Evolutionary conservation across 768 basidiomycete genomes (phyloP), one percentile per base, ranked within the genome.

Genomic region (Cyclocybe cylindracea): DNA sequence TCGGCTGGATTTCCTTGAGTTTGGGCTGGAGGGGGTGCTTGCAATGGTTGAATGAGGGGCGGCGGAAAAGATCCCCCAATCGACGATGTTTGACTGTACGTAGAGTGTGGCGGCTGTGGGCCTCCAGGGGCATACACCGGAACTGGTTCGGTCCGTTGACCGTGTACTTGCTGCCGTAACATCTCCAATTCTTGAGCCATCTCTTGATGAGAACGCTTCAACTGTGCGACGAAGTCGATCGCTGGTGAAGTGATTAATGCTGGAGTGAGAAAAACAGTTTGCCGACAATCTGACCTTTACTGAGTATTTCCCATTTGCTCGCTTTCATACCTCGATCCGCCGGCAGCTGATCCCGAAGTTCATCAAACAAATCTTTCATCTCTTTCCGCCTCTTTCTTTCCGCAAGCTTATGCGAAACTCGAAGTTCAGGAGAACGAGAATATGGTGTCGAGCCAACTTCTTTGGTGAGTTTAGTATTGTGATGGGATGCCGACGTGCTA

Each of bases 311-410:
- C 97, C 96, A 98, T 73, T 99, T 99, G 73, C 91, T 94, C 14
- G 93, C 89, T 66, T 98, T 98, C 86, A 94, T 91, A 39, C 89
- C 94, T 46, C 89, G 83, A 73, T 94, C 94, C 46, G 88, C 87
- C 1, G 97, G 97, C 19, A 99, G 74, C 62, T 91, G 85, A 68
- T 97, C 95, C 51, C 94, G 82, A 56, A 99, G 73, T 67, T 99
- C 97, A 60, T 99, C 97, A 65, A 98, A 98, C 39, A 99, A 69
- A 53, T 98, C 95, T 67, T 97, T 97, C 97, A 99, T 99, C 73
- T 99, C 97, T 71, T 96, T 98, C 70, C 97, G 79, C 60, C 97
- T 75, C 70, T 98, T 98, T 54, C 97, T 78, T 72, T 99, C 97
- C 2, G 97, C 97, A 31, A 99, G 82, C 65, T 99, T 99, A 72